Percentiles rank a stretch among this genome's conserved stretches.
Evolutionary conservation across 1,139 yeast species (phyloP).

Genomic region (Nakaseomyces uthaithaninus): DNA sequence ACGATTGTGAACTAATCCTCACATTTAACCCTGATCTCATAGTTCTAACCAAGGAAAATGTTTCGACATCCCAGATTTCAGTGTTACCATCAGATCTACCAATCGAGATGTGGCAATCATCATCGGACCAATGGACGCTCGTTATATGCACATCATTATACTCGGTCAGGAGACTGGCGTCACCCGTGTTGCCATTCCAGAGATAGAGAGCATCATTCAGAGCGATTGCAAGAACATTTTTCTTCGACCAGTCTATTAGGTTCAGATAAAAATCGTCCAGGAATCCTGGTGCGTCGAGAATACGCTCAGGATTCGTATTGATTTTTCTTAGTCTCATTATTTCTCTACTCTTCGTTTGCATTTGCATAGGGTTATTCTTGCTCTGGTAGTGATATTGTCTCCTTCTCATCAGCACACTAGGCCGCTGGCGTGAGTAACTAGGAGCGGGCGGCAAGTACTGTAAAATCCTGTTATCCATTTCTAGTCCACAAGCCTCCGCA

Average conservation of each 20-base stretch:
- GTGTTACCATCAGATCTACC: slow-evolving; percentile 80
- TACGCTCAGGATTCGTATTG: slow-evolving; percentile 86
- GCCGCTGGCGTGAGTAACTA: slow-evolving; percentile 33
- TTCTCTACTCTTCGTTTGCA: slow-evolving; percentile 11
- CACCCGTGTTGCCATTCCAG: slow-evolving; percentile 87
- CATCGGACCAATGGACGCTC: slow-evolving; percentile 85
- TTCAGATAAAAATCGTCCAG: slow-evolving; percentile 89
- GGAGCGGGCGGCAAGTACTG: slow-evolving; percentile 89
- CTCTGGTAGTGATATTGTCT: slow-evolving; percentile 25
- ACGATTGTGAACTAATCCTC: slow-evolving; percentile 75
- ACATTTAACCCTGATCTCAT: slow-evolving; percentile 63
- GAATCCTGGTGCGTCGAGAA: slow-evolving; percentile 92
- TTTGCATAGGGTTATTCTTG: slow-evolving; percentile 9
- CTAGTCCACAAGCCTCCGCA: slow-evolving; percentile 90
- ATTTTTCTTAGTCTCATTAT: slow-evolving; percentile 50
- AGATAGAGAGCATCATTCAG: slow-evolving; percentile 76
- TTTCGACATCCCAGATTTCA: slow-evolving; percentile 92
- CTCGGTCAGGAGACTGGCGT: slow-evolving; percentile 60
- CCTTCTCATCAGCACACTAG: slow-evolving; percentile 25
- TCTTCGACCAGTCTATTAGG: slow-evolving; percentile 78
- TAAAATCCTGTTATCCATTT: slow-evolving; percentile 73
- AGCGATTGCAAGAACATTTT: slow-evolving; percentile 82
- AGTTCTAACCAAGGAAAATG: slow-evolving; percentile 64
- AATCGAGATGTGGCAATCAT: slow-evolving; percentile 77
- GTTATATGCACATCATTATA: slow-evolving; percentile 42